Evolutionary conservation across 1,284 basidiomycete species (phyloP).

Genomic region (Apiotrichum montevideense): DNA sequence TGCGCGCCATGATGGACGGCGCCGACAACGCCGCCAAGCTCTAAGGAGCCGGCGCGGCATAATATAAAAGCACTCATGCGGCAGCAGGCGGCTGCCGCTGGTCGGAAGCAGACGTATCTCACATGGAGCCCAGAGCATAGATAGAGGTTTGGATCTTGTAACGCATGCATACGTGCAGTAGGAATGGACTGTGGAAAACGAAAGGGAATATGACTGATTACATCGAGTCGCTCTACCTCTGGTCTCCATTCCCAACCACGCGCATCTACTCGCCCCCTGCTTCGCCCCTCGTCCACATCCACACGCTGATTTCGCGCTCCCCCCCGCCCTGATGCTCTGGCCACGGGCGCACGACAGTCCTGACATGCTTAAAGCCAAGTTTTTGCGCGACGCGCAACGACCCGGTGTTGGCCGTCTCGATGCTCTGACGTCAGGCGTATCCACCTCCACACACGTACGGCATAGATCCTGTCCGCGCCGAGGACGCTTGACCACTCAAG

Average conservation of each 20-base stretch:
- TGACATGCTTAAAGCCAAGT: not conserved
- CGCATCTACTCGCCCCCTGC: no score
- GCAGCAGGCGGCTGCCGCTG: no score
- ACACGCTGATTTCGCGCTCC: not conserved
- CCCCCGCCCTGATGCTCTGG: not conserved
- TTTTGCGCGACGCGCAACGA: not conserved
- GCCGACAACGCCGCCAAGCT: slow-evolving; percentile 46
- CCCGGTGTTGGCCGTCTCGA: not conserved
- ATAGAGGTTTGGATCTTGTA: not conserved
- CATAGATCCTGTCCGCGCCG: not conserved
- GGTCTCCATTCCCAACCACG: no score
- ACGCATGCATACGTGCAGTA: not conserved
- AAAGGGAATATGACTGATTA: no score
- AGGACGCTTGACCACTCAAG: not conserved
- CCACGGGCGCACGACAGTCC: not conserved
- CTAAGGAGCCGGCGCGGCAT: slow-evolving; percentile 2
- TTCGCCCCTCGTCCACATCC: not conserved
- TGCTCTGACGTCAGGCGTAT: not conserved
- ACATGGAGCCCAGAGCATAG: not conserved
- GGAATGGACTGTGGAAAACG: no score
- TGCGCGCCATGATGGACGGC: slow-evolving; percentile 65
- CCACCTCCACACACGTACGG: not conserved
- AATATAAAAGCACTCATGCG: not conserved
- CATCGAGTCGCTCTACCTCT: no score
- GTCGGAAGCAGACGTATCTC: no score